These are phyloP conservation scores for Wallacemonas sp. DNA, from an alignment of 208 protist species.

Conservation along the genomic window DNA sequence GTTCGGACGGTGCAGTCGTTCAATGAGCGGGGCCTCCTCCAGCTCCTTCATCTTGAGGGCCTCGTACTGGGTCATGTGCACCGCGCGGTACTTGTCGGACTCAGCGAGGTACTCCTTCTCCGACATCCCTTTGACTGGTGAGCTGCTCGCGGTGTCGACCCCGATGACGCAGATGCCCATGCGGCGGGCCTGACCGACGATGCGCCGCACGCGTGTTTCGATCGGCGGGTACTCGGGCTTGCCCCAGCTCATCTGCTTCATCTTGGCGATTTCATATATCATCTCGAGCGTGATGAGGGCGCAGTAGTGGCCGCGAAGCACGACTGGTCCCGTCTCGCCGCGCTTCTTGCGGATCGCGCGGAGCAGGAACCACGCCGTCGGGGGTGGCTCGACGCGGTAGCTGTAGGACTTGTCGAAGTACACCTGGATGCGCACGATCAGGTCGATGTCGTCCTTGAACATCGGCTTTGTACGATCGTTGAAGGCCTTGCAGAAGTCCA, in stretches of 20 bases:
- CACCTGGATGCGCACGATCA: conserved; percentile 90
- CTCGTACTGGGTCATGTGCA: conserved; percentile 80
- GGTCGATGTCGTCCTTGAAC: conserved; percentile 89
- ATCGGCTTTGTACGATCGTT: conserved; percentile 88
- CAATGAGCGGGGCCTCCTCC: conserved; percentile 70
- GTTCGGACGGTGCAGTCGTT: conserved; percentile 79
- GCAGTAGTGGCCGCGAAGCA: conserved; percentile 59
- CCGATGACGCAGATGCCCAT: conserved; percentile 91
- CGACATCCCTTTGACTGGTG: conserved; percentile 80
- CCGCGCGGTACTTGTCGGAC: conserved; percentile 61
- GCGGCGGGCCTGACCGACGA: conserved; percentile 82
- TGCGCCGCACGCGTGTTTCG: conserved; percentile 79
- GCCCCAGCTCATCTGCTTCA: conserved; percentile 83
- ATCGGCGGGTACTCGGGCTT: conserved; percentile 80
- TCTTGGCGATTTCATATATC: conserved; percentile 90
- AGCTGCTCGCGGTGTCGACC: conserved; percentile 69
- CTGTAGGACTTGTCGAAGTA: conserved; percentile 92
- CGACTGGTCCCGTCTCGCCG: conserved; percentile 70
- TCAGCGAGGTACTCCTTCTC: conserved; percentile 74
- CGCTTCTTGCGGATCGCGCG: conserved; percentile 82
- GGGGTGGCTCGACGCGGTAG: conserved; percentile 85
- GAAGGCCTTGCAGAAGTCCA: conserved; percentile 91
- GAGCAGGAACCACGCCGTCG: conserved; percentile 86
- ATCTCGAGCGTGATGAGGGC: conserved; percentile 90
- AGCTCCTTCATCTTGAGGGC: conserved; percentile 68